These are phyloP conservation scores for Caloboletus inedulis DNA, from an alignment of 1,284 basidiomycete species.

Conservation along the genomic window DNA sequence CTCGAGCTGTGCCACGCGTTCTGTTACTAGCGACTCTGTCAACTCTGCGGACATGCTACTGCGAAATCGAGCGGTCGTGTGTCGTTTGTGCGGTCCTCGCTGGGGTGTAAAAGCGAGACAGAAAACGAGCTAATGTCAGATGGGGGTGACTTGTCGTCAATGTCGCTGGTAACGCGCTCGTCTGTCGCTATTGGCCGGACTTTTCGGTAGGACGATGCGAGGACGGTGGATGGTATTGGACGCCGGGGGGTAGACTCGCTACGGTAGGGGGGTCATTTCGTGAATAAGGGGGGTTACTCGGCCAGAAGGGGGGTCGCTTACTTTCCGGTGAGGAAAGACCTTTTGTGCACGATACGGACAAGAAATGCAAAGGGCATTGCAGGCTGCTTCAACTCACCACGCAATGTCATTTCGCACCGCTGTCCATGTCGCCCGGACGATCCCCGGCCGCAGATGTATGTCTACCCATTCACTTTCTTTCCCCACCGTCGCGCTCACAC, in stretches of 20 bases:
- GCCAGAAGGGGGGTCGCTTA: slow-evolving; percentile 5
- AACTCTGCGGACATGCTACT: slow-evolving; percentile 23
- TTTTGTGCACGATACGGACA: too few relatives aligned
- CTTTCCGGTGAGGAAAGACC: not conserved
- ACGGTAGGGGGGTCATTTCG: slow-evolving; percentile 6
- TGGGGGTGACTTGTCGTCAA: not conserved
- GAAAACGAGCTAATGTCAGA: not conserved
- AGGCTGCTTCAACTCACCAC: not conserved
- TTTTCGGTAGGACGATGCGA: not conserved
- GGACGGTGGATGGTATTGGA: not conserved
- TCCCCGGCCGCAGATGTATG: slow-evolving; percentile 29
- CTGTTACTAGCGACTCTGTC: slow-evolving; percentile 36
- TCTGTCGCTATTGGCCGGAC: not conserved
- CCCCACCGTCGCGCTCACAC: slow-evolving; percentile 5
- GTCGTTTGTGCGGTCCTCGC: slow-evolving; percentile 4
- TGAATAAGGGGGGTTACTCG: slow-evolving; percentile 8
- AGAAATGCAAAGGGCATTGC: not conserved
- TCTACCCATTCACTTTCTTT: not conserved
- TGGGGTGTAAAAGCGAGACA: not conserved
- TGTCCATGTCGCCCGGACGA: slow-evolving; percentile 10
- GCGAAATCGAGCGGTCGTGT: slow-evolving; percentile 3
- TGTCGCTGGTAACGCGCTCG: slow-evolving; percentile 8
- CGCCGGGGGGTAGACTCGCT: slow-evolving; percentile 14
- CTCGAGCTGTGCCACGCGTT: slow-evolving; percentile 41
- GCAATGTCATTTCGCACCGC: slow-evolving; percentile 17